These are phyloP conservation scores for Stentor coeruleus DNA, from an alignment of 73 alveolate species.

Conservation along the genomic window DNA sequence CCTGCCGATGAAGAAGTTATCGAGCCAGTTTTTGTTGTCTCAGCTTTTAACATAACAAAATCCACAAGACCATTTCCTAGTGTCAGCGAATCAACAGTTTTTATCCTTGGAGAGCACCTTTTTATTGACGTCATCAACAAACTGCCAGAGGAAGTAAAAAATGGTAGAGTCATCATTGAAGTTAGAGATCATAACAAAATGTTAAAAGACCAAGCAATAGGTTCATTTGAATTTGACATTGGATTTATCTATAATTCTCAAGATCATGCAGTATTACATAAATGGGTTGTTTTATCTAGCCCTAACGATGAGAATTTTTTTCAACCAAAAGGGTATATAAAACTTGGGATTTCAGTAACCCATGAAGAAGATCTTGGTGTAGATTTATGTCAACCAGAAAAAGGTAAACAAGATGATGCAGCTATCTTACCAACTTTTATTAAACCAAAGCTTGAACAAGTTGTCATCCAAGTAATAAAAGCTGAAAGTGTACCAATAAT, in stretches of 20 bases:
- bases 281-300: conserved; percentile 80
- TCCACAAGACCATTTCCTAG: conserved; percentile 54
- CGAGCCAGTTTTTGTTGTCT: conserved; percentile 54
- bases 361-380: conserved; percentile 71
- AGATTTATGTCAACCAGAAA: conserved; percentile 25
- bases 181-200: conserved; percentile 55
- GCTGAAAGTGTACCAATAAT: conserved; percentile 83
- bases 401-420: not conserved
- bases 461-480: conserved; percentile 56
- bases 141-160: conserved; percentile 37
- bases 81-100: conserved; percentile 36
- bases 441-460: conserved; percentile 66
- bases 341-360: conserved; percentile 65
- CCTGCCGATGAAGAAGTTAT: conserved; percentile 37
- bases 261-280: conserved; percentile 70
- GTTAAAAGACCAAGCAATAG: conserved; percentile 56
- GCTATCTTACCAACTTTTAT: conserved; percentile 83
- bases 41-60: conserved; percentile 35
- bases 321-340: conserved; percentile 75
- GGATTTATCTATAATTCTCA: conserved; percentile 65
- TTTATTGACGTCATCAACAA: conserved; percentile 52
- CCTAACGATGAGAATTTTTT: conserved; percentile 65
- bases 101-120: conserved; percentile 59
- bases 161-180: conserved; percentile 39
- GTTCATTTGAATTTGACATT: conserved; percentile 77